A percentile compares a stretch with the other conserved stretches of the same genome.
phyloP scores from a whole-genome alignment of 1,284 basidiomycete species.

The Rhodotorula sp. region DNA sequence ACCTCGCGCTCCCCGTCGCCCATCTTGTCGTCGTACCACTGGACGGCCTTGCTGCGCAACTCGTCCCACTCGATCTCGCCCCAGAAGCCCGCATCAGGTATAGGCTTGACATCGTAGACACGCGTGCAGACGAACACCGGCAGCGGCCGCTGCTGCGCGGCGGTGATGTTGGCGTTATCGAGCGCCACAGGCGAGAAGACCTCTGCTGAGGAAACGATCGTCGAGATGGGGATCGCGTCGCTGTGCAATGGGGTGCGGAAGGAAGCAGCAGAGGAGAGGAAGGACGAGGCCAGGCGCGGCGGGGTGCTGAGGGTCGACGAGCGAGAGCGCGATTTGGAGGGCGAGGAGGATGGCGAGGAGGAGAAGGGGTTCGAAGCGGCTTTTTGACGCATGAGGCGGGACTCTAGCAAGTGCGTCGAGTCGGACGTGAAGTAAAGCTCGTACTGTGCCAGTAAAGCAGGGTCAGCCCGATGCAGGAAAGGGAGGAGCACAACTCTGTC shows the following conservation, averaged over 20 bases:
- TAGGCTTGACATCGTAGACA: constrained; percentile 43
- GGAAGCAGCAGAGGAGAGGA: constrained; percentile 15
- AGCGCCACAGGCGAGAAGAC: constrained; percentile 17
- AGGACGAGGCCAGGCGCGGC: not conserved
- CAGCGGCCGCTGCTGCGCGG: not conserved
- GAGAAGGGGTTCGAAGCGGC: constrained; percentile 16
- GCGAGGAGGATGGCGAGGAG: constrained; percentile 6
- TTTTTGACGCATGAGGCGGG: constrained; percentile 11
- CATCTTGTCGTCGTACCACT: constrained; percentile 24
- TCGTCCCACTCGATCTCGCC: constrained; percentile 40
- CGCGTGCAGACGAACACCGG: constrained; percentile 38
- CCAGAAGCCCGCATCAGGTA: constrained; percentile 38
- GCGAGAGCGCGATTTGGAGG: constrained; percentile 13
- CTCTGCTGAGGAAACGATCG: constrained; percentile 24
- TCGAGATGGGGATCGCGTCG: constrained; percentile 21
- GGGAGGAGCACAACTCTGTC: not conserved
- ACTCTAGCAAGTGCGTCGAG: constrained; percentile 34
- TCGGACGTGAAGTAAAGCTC: constrained; percentile 42
- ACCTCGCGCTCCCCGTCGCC: not conserved
- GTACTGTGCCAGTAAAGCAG: constrained; percentile 13
- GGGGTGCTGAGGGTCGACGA: not conserved
- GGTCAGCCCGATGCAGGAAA: not conserved
- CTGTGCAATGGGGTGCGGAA: constrained; percentile 32
- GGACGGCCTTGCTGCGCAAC: not conserved
- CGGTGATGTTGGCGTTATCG: not conserved